Base-by-base conservation (phyloP, 2,329 filamentous ascomycete genomes). In the Stachybotrys chartarum region DNA sequence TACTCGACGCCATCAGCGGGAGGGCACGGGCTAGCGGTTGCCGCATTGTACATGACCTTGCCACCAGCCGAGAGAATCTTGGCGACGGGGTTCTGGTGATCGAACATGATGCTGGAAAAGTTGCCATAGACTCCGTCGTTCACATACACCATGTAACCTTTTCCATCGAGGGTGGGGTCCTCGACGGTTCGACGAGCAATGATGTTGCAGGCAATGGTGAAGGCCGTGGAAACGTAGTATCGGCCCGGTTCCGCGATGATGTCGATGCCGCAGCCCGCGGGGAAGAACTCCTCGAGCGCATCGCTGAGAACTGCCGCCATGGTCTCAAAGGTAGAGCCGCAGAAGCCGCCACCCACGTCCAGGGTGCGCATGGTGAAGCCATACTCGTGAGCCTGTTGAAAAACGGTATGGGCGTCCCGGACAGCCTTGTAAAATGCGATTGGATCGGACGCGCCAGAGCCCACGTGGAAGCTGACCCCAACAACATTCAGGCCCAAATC, bases 71-170 rank as follows among this genome's bases (percentile, higher is more conserved):
- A 86, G 54, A 99, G 79, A 56, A 97, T 82, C 73, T 88, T 90
- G 55, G 93, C 90, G 50, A 88, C 75, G 1, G 94, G 94, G 66
- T 95, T 83, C 79, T 99, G 94, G 74, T 97, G 94, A 68, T 97
- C 94, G 71, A 97, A 99, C 79, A 97, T 96, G 80, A 97, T 97
- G 83, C 91, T 95, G 62, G 91, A 96, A 70, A 99, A 97, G 77
- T 97, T 97, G 66, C 94, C 94, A 68, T 99, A 99, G 54, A 97
- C 87, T 31, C 94, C 94, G 64, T 99, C 94, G 70, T 99, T 99
- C 70, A 97, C 78, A 72, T 99, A 99, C 50, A 97, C 77, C 94
- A 97, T 99, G 80, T 96, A 97, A 62, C 86, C 90, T 58, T 84
- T 85, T 59, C 81, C 79, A 52, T 79, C 79, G 11, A 81, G 78